A percentile compares a stretch with the other conserved stretches of the same genome.
These are phyloP conservation scores for Acanthamoeba lugdunensis DNA, from an alignment of 208 protist species.

Conservation along the genomic window DNA sequence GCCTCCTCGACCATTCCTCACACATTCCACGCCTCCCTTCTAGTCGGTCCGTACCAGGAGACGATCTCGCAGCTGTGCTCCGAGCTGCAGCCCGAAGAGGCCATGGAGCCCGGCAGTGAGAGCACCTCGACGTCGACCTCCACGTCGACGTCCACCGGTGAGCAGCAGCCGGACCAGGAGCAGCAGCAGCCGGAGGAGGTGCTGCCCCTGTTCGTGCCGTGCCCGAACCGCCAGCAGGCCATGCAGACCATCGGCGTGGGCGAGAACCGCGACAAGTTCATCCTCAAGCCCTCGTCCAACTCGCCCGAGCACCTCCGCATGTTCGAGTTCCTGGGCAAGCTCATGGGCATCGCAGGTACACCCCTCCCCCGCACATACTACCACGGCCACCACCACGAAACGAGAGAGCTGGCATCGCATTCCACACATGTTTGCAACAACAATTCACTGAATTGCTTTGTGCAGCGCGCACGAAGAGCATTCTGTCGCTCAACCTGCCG, in stretches of 20 bases:
- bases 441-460: slow-evolving; percentile 11
- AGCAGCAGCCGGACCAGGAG: not conserved
- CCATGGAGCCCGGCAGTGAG: not conserved
- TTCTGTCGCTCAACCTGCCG: slow-evolving; percentile 92
- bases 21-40: not conserved
- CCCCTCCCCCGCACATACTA: not conserved
- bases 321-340: slow-evolving; percentile 92
- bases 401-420: not conserved
- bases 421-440: no score
- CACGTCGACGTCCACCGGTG: not conserved
- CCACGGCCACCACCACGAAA: not conserved
- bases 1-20: not conserved
- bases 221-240: slow-evolving; percentile 48
- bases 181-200: slow-evolving; percentile 65
- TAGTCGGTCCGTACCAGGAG: slow-evolving; percentile 23
- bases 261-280: slow-evolving; percentile 78
- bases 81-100: slow-evolving; percentile 32
- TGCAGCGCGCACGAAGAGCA: slow-evolving; percentile 91
- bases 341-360: slow-evolving; percentile 94
- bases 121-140: not conserved
- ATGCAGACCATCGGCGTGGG: slow-evolving; percentile 59
- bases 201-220: slow-evolving; percentile 52
- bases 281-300: slow-evolving; percentile 67
- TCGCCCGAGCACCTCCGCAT: slow-evolving; percentile 75
- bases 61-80: slow-evolving; percentile 48